Conservation (phyloP, 108 stramenopile species). For the Fragilaria radians region DNA sequence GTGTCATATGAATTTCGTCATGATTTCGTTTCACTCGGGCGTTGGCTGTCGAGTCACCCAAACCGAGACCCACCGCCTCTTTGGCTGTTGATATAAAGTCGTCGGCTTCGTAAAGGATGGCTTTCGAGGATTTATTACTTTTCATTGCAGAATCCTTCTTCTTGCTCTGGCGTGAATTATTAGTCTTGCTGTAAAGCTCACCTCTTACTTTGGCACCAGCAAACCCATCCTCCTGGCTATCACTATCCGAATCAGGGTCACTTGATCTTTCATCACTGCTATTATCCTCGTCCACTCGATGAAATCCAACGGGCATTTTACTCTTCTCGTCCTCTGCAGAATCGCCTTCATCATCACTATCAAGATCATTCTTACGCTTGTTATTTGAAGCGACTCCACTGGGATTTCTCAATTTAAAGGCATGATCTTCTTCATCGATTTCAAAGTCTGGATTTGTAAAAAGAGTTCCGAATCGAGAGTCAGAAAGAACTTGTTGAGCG, state of each 20-base stretch:
- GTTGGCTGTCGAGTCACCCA: slow-evolving; percentile 35
- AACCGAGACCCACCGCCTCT: slow-evolving; percentile 44
- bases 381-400: slow-evolving; percentile 67
- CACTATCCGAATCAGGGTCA: slow-evolving; percentile 23
- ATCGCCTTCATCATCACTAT: slow-evolving; percentile 72
- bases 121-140: slow-evolving; percentile 32
- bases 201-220: slow-evolving; percentile 72
- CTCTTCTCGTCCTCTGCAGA: slow-evolving; percentile 19
- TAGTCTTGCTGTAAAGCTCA: slow-evolving; percentile 56
- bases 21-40: slow-evolving; percentile 37
- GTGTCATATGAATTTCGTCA: slow-evolving; percentile 52
- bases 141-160: slow-evolving; percentile 19
- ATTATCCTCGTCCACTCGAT: slow-evolving; percentile 19
- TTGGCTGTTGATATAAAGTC: slow-evolving; percentile 36
- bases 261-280: slow-evolving; percentile 35
- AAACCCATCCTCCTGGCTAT: slow-evolving; percentile 76
- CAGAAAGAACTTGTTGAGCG: slow-evolving; percentile 72
- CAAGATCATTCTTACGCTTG: slow-evolving; percentile 72
- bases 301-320: slow-evolving; percentile 26
- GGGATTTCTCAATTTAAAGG: slow-evolving; percentile 94
- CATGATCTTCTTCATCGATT: slow-evolving; percentile 90
- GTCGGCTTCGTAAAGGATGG: slow-evolving; percentile 63
- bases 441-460: slow-evolving; percentile 93
- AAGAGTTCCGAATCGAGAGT: slow-evolving; percentile 92
- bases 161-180: slow-evolving; percentile 16